phyloP scores from a whole-genome alignment of 305 asterid species.

The Salvia sclarea region DNA sequence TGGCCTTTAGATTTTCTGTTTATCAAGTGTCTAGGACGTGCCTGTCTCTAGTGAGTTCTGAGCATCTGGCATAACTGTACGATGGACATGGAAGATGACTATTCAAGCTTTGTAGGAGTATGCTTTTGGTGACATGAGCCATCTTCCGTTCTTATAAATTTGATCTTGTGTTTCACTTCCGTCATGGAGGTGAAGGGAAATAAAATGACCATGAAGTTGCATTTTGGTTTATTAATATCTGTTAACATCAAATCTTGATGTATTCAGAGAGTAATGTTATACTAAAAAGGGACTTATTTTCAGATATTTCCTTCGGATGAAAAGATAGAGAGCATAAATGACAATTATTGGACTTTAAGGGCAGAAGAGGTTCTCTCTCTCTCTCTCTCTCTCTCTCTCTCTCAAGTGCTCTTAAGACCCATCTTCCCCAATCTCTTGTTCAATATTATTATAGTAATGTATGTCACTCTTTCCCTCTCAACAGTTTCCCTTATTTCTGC shows the following conservation, averaged over 20 bases:
- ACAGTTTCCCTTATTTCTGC: slow-evolving; percentile 27
- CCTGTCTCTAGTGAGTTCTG: background rate
- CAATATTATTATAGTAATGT: slow-evolving; percentile 13
- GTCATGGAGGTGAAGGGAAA: slow-evolving; percentile 9
- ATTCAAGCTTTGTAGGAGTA: slow-evolving; percentile 21
- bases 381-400: slow-evolving; percentile 35
- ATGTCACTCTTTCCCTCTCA: slow-evolving; percentile 10
- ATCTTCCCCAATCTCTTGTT: background rate
- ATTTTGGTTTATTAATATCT: slow-evolving; percentile 20
- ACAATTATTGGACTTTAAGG: slow-evolving; percentile 66
- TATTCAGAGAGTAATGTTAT: slow-evolving; percentile 10
- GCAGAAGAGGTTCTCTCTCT: slow-evolving; percentile 73
- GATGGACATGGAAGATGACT: background rate
- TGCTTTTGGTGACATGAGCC: background rate
- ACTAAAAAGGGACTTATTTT: slow-evolving; percentile 32
- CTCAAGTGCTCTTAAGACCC: background rate
- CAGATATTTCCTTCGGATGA: slow-evolving; percentile 71
- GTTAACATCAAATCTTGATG: slow-evolving; percentile 17
- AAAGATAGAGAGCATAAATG: slow-evolving; percentile 69
- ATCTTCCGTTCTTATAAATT: slow-evolving; percentile 14
- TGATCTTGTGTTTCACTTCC: slow-evolving; percentile 14
- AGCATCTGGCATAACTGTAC: no score
- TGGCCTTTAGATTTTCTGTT: background rate
- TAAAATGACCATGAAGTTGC: slow-evolving; percentile 17
- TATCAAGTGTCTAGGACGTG: slow-evolving; percentile 26